Percentiles rank a stretch among this genome's conserved stretches.
These are phyloP conservation scores for Penicillium glabrum DNA, from an alignment of 2,329 filamentous ascomycete species.

Conservation along the genomic window DNA sequence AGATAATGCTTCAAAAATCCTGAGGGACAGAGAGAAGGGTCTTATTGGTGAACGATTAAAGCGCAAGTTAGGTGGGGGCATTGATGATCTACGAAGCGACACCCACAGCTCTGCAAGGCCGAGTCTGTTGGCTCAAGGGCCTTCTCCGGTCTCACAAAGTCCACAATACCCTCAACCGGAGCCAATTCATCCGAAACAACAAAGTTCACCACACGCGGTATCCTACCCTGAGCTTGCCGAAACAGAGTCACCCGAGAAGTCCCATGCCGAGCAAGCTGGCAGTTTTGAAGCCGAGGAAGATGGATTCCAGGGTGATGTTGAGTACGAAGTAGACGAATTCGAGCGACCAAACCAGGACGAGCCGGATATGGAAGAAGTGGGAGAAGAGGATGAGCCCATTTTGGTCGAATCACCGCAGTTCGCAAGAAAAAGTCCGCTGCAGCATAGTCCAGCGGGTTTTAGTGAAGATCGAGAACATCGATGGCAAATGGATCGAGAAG, in stretches of 20 bases:
- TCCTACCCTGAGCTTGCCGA: conserved; percentile 16
- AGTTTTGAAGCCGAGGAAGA: conserved; percentile 11
- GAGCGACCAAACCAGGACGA: conserved; percentile 2
- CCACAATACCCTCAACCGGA: neutral
- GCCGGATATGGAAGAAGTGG: neutral
- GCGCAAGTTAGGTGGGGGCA: conserved; percentile 25
- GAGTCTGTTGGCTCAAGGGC: conserved; percentile 9
- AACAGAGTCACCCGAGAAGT: conserved; percentile 6
- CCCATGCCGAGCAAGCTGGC: neutral
- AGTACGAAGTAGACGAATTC: neutral
- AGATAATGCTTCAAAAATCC: conserved; percentile 25
- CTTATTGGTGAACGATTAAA: conserved; percentile 24
- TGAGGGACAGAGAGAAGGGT: conserved; percentile 29
- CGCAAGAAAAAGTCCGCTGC: neutral
- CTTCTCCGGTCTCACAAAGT: neutral
- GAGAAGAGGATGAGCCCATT: conserved; percentile 7
- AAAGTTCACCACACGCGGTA: conserved; percentile 1
- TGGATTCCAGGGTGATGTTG: conserved; percentile 13
- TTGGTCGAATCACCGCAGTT: conserved; percentile 1
- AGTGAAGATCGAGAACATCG: conserved; percentile 26
- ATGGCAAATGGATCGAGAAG: conserved; percentile 41
- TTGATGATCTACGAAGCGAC: conserved; percentile 17
- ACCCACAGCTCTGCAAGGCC: conserved; percentile 11
- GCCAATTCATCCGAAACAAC: neutral
- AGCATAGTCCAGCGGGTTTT: neutral